Conservation (phyloP, 352 stramenopile genomes). For the Phytophthora sp. region DNA sequence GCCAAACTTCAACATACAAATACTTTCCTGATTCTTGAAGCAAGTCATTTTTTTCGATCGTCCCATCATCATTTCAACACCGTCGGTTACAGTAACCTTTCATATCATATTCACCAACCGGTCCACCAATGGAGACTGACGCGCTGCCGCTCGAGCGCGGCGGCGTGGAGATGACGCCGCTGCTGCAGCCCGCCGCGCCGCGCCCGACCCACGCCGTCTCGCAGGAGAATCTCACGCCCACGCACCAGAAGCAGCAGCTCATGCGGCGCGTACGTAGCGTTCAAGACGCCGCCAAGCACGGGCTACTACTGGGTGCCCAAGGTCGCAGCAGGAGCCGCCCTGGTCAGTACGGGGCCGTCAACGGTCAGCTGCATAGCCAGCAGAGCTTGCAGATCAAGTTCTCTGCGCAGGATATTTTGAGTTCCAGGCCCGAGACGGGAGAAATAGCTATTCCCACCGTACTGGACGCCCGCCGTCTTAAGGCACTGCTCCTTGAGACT, state of each 20-base stretch:
- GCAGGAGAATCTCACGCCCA: constrained; percentile 50
- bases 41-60: no score
- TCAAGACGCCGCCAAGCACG: constrained; percentile 43
- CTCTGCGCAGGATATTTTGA: constrained; percentile 22
- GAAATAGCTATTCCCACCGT: not conserved
- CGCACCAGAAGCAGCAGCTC: constrained; percentile 34
- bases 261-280: constrained; percentile 71
- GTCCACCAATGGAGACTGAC: constrained; percentile 62
- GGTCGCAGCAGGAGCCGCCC: constrained; percentile 19
- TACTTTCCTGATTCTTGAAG: no score
- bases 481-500: constrained; percentile 33
- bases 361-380: constrained; percentile 11
- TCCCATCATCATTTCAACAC: no score
- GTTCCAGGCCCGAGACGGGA: not conserved
- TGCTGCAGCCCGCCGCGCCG: constrained; percentile 11
- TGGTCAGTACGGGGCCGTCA: constrained; percentile 14
- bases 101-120: no score
- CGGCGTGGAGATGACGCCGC: constrained; percentile 49
- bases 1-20: no score
- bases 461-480: constrained; percentile 21
- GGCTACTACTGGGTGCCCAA: constrained; percentile 21
- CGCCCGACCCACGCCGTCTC: constrained; percentile 44
- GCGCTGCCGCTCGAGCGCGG: constrained; percentile 59
- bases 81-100: no score
- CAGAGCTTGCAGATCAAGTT: constrained; percentile 29